Percentiles rank a stretch among this genome's conserved stretches.
Evolutionary conservation across 2,329 filamentous ascomycete species (phyloP).

Genomic region (Fusarium sp.): DNA sequence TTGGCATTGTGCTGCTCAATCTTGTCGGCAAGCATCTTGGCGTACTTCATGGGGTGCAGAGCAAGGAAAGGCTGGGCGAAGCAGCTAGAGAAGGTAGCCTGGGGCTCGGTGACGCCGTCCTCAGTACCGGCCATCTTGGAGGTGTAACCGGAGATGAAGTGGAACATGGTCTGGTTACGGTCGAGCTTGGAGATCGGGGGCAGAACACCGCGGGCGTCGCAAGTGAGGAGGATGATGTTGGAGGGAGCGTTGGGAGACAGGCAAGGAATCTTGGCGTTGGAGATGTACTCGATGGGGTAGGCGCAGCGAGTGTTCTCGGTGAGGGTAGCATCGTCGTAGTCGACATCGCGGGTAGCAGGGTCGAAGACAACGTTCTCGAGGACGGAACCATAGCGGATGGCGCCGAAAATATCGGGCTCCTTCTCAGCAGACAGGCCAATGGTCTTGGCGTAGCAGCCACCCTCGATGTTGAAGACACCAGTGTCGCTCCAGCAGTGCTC

Average conservation of each 20-base stretch:
- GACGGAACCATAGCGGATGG: constrained; percentile 96
- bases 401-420: constrained; percentile 97
- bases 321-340: constrained; percentile 95
- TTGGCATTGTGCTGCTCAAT: constrained; percentile 95
- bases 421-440: constrained; percentile 98
- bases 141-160: constrained; percentile 99
- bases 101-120: constrained; percentile 95
- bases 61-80: constrained; percentile 99
- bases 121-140: constrained; percentile 99
- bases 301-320: constrained; percentile 99
- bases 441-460: constrained; percentile 99
- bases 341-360: constrained; percentile 87
- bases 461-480: constrained; percentile 99
- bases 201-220: constrained; percentile 96
- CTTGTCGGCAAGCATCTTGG: constrained; percentile 98
- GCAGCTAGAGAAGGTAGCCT: constrained; percentile 99
- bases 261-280: constrained; percentile 99
- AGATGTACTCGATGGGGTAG: constrained; percentile 99
- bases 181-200: constrained; percentile 98
- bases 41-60: constrained; percentile 99
- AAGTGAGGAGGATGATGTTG: constrained; percentile 99
- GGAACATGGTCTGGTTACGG: constrained; percentile 98
- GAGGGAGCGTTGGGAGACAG: constrained; percentile 87
- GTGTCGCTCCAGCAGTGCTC: constrained; percentile 99
- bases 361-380: constrained; percentile 99